Base-by-base conservation (phyloP, 148 eudicot genomes). In the Silene uniflora region DNA sequence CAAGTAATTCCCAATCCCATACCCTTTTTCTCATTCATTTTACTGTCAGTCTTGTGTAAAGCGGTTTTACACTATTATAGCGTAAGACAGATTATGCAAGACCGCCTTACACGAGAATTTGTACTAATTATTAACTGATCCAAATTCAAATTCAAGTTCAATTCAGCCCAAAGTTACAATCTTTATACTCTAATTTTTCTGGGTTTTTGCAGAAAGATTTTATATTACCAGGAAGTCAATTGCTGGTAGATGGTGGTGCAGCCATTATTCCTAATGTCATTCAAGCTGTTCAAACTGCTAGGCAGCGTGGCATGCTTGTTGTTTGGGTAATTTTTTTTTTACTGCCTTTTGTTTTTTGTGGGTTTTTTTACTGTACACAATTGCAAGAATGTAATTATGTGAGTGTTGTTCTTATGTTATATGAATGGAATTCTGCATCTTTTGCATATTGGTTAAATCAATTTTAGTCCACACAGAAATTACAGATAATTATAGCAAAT, bases 191-290 rank as follows among this genome's bases (percentile, higher is more conserved):
- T 35, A 62, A 19, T 23, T 24, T 35, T 10, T 7, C 64, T 71
- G 46, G 67, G 81, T 54, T 68, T 73, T 25, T 73, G 80, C 89
- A 96, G 99, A 96, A 89, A 35, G 99, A 96, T 87, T 96, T 92
- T 81, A 83, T 92, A 32, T 73, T 79, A 72, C 85, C 85, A 17
- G 91, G 84, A 73, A 81, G 88, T 29, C 79, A 90, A 22, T 39
- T 84, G 84, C 75, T 74, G 42, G 92, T 96, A 22, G 85, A 81
- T 78, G 94, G 92, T 47, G 98, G 93, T 62, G 85, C 81, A 75
- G 89, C 92, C 35, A 89, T 96, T 73, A 87, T 92, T 21, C 90
- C 98, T 27, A 89, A 86, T 77, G 98, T 96, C 59, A 81, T 88
- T 7, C 86, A 91, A 81, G 88, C 98, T 25, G 94, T 96, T 77